Percentiles rank a stretch among this genome's conserved stretches.
phyloP scores from a whole-genome alignment of 176 grass and related monocot species.

The Cymbopogon citratus region DNA sequence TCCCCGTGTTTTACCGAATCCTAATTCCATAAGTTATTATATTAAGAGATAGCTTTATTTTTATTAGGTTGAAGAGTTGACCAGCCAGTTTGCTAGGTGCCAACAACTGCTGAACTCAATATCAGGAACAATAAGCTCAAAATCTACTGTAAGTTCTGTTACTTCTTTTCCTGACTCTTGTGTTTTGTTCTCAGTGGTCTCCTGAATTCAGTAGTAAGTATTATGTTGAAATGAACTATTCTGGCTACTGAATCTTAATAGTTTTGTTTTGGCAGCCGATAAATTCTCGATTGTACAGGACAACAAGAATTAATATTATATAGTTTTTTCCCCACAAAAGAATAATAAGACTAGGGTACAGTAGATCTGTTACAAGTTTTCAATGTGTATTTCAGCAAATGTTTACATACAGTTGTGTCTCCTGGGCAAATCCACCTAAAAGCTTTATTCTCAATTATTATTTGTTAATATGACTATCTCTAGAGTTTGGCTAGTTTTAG shows the following conservation, averaged over 20 bases:
- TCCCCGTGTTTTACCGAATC: neutral
- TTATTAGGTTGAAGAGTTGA: slow-evolving; percentile 54
- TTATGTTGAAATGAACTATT: neutral
- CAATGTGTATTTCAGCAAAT: neutral
- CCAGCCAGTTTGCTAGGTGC: slow-evolving; percentile 39
- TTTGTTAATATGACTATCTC: neutral
- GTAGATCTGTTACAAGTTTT: neutral
- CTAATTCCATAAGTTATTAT: neutral
- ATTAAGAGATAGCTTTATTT: slow-evolving; percentile 8
- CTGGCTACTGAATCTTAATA: neutral
- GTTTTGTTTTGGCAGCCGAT: neutral
- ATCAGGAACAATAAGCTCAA: slow-evolving; percentile 51
- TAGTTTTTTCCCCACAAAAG: neutral
- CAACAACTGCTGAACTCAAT: slow-evolving; percentile 51
- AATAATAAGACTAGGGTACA: neutral
- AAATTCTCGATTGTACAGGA: neutral
- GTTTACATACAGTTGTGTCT: neutral
- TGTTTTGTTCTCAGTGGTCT: neutral
- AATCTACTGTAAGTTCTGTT: slow-evolving; percentile 41
- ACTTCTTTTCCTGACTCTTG: neutral
- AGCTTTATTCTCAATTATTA: neutral
- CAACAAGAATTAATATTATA: neutral
- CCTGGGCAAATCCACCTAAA: neutral
- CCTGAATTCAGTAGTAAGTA: neutral
- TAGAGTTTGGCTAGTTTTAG: neutral